A percentile compares a stretch with the other conserved stretches of the same genome.
phyloP scores from a whole-genome alignment of 2,329 filamentous ascomycete species.

The Aspergillus carbonarius region DNA sequence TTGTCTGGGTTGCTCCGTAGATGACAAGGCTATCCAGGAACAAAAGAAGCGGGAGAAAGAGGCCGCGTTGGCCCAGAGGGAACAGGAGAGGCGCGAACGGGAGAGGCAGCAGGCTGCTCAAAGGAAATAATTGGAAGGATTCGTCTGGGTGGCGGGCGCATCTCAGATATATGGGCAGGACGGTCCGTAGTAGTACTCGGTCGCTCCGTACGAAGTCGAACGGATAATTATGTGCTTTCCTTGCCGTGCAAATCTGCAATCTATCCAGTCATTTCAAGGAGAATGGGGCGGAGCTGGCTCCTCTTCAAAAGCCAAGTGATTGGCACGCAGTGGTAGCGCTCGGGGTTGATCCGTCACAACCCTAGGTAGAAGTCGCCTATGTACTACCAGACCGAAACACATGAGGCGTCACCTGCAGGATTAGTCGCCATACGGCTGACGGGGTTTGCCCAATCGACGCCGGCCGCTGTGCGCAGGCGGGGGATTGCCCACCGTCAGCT shows the following conservation, averaged over 20 bases:
- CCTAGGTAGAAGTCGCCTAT: too few species aligned
- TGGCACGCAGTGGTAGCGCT: too few species aligned
- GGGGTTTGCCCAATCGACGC: background rate
- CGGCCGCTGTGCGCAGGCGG: background rate
- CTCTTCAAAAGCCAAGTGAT: background rate
- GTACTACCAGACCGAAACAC: background rate
- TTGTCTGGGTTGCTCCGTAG: background rate
- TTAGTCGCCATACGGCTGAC: background rate
- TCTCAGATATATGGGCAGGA: too few species aligned
- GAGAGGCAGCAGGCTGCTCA: background rate
- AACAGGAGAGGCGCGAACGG: background rate
- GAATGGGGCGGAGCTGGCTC: background rate
- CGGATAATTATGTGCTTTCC: background rate
- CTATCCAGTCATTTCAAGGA: background rate
- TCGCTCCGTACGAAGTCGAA: background rate
- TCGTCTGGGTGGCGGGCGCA: too few species aligned
- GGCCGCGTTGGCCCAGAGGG: background rate
- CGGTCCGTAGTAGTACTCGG: too few species aligned
- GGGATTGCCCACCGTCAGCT: background rate
- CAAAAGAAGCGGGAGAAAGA: background rate
- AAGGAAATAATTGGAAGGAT: background rate
- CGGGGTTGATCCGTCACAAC: too few species aligned
- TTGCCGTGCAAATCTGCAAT: background rate
- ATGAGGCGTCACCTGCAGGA: background rate
- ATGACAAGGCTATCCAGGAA: background rate